phyloP scores from a whole-genome alignment of 768 basidiomycete genomes.

The Suillus paluster region DNA sequence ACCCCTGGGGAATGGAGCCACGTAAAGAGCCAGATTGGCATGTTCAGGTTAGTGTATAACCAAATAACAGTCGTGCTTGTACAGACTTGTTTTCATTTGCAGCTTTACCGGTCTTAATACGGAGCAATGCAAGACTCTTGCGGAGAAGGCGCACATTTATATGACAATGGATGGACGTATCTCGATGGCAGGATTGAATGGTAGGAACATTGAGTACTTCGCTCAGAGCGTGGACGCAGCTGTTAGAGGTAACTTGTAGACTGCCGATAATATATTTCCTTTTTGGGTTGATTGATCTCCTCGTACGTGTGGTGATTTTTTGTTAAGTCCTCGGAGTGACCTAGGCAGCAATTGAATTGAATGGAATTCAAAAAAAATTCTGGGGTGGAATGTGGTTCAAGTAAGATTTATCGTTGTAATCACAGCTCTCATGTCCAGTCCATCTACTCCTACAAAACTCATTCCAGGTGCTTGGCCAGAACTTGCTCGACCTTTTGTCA shows the following conservation, averaged over 20 bases:
- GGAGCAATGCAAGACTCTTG: constrained; percentile 79
- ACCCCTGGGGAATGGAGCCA: constrained; percentile 97
- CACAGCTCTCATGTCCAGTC: constrained; percentile 20
- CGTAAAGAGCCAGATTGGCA: constrained; percentile 95
- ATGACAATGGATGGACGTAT: constrained; percentile 95
- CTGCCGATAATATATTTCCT: constrained; percentile 24
- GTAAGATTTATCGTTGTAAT: constrained; percentile 8
- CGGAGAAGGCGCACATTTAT: constrained; percentile 89
- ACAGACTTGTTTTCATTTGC: constrained; percentile 8
- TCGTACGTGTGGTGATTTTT: constrained; percentile 23
- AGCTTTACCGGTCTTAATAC: constrained; percentile 88
- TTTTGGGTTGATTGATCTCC: constrained; percentile 18
- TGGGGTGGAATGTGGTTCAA: constrained; percentile 6
- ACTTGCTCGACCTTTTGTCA: constrained; percentile 2
- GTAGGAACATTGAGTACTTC: constrained; percentile 85
- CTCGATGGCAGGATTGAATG: constrained; percentile 92
- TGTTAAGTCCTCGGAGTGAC: constrained; percentile 7
- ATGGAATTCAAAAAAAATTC: neutral
- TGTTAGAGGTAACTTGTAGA: constrained; percentile 75
- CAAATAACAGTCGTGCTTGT: constrained; percentile 7
- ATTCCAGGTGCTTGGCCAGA: constrained; percentile 32
- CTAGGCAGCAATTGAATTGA: constrained; percentile 5
- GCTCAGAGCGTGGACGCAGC: constrained; percentile 84
- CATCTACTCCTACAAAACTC: constrained; percentile 19
- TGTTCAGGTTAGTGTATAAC: constrained; percentile 76